Evolutionary conservation across 1,139 yeast species (phyloP).

Genomic region (Lodderomyces pseudojiufengensis): DNA sequence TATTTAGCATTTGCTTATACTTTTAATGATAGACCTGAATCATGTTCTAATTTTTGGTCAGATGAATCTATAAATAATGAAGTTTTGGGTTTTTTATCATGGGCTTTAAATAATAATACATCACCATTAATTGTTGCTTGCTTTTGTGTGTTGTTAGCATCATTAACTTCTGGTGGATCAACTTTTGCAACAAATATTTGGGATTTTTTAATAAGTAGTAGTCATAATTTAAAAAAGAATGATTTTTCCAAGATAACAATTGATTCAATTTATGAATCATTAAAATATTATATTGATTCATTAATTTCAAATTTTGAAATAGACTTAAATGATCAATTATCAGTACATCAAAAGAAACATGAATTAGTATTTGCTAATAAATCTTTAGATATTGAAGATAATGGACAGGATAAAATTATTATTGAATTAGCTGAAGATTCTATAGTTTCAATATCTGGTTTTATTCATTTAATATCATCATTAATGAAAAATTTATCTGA

Average conservation of each 20-base stretch:
- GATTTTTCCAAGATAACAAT: slow-evolving; percentile 53
- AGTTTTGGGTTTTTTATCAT: slow-evolving; percentile 69
- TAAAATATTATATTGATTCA: slow-evolving; percentile 53
- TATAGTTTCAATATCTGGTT: slow-evolving; percentile 70
- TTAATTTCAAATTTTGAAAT: slow-evolving; percentile 42
- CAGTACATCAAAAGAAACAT: slow-evolving; percentile 32
- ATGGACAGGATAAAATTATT: slow-evolving; percentile 19
- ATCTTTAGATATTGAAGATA: slow-evolving; percentile 16
- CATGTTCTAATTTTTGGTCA: slow-evolving; percentile 64
- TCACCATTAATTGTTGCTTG: slow-evolving; percentile 83
- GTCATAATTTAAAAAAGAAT: slow-evolving; percentile 27
- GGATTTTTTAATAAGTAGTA: slow-evolving; percentile 35
- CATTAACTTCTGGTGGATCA: slow-evolving; percentile 61
- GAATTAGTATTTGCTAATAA: slow-evolving; percentile 32
- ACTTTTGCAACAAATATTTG: slow-evolving; percentile 44
- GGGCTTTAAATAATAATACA: slow-evolving; percentile 81
- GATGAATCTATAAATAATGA: slow-evolving; percentile 48
- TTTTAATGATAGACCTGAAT: slow-evolving; percentile 57
- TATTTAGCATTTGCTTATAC: slow-evolving; percentile 74
- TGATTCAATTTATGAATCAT: slow-evolving; percentile 53
- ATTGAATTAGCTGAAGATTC: slow-evolving; percentile 79
- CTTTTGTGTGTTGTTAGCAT: slow-evolving; percentile 73
- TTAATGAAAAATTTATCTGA: slow-evolving; percentile 31
- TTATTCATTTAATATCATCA: slow-evolving; percentile 44
- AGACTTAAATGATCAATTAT: slow-evolving; percentile 31